Percentiles rank a stretch among this genome's conserved stretches.
Conservation (phyloP, 768 basidiomycete genomes). For the Termitomyces sp. region DNA sequence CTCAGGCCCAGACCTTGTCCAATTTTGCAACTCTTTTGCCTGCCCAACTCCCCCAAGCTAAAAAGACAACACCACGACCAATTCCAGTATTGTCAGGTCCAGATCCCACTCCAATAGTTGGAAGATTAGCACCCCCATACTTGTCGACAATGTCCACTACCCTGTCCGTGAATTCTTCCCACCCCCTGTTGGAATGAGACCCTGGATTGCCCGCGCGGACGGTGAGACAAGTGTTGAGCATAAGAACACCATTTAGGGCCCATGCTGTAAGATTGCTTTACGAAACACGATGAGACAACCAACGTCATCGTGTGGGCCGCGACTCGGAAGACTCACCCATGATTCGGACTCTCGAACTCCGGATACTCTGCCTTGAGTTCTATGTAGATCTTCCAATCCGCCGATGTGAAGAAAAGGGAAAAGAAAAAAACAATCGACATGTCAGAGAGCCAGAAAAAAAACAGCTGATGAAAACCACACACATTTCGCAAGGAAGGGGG, state of each 20-base stretch:
- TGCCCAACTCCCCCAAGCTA: slow-evolving; percentile 91
- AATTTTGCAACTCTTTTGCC: slow-evolving; percentile 78
- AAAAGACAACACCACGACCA: slow-evolving; percentile 71
- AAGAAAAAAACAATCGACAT: not conserved
- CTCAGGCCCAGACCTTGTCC: slow-evolving; percentile 48
- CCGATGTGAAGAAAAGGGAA: slow-evolving; percentile 7
- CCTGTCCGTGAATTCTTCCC: slow-evolving; percentile 86
- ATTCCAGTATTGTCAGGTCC: slow-evolving; percentile 41
- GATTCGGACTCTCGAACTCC: slow-evolving; percentile 71
- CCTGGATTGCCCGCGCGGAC: slow-evolving; percentile 73
- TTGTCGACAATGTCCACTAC: slow-evolving; percentile 76
- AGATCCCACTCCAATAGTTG: slow-evolving; percentile 27
- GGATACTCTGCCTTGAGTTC: slow-evolving; percentile 85
- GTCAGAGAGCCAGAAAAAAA: not conserved
- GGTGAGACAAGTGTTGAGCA: slow-evolving; percentile 91
- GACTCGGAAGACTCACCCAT: slow-evolving; percentile 59
- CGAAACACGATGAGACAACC: not conserved
- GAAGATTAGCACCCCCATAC: slow-evolving; percentile 71
- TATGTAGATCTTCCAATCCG: slow-evolving; percentile 66
- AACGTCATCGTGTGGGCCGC: not conserved
- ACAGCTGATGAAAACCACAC: slow-evolving; percentile 1
- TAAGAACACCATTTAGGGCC: slow-evolving; percentile 84
- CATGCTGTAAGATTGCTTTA: slow-evolving; percentile 74
- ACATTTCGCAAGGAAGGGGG: slow-evolving; percentile 87
- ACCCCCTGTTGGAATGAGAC: slow-evolving; percentile 83